These are phyloP conservation scores for Diaporthe australafricana DNA, from an alignment of 2,329 filamentous ascomycete species.

Conservation along the genomic window DNA sequence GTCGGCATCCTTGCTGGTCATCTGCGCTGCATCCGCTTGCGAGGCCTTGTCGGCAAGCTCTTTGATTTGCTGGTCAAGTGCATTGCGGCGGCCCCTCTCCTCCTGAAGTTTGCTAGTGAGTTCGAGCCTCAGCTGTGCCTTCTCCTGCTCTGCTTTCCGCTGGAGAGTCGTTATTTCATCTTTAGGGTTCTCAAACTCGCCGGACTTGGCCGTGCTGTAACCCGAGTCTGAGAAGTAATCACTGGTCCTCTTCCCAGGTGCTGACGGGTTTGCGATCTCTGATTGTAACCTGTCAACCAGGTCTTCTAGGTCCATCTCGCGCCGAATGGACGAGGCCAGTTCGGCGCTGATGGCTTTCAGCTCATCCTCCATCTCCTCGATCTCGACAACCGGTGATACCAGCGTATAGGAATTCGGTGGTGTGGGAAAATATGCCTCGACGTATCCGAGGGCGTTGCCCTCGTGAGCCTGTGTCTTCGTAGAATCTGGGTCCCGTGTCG, in stretches of 20 bases:
- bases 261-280: conserved; percentile 72
- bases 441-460: conserved; percentile 59
- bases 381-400: conserved; percentile 57
- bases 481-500: conserved; percentile 52
- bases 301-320: conserved; percentile 97
- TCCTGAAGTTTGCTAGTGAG: conserved; percentile 89
- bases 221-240: conserved; percentile 99
- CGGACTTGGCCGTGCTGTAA: conserved; percentile 83
- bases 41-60: conserved; percentile 83
- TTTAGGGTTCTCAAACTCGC: conserved; percentile 71
- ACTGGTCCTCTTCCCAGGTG: conserved; percentile 80
- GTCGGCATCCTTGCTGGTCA: conserved; percentile 67
- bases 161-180: conserved; percentile 86
- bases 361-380: conserved; percentile 94
- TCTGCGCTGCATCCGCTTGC: conserved; percentile 65
- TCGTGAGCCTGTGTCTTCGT: conserved; percentile 55
- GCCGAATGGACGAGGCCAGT: conserved; percentile 89
- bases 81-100: conserved; percentile 80
- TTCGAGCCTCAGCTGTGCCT: conserved; percentile 86
- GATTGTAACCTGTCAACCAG: conserved; percentile 87
- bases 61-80: conserved; percentile 86
- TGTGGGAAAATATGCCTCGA: conserved; percentile 64
- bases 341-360: conserved; percentile 92
- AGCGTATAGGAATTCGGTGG: conserved; percentile 54
- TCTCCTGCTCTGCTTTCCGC: conserved; percentile 88